Evolutionary conservation across 75 land plant species (phyloP).

Genomic region (Pseudotsuga menziesii): DNA sequence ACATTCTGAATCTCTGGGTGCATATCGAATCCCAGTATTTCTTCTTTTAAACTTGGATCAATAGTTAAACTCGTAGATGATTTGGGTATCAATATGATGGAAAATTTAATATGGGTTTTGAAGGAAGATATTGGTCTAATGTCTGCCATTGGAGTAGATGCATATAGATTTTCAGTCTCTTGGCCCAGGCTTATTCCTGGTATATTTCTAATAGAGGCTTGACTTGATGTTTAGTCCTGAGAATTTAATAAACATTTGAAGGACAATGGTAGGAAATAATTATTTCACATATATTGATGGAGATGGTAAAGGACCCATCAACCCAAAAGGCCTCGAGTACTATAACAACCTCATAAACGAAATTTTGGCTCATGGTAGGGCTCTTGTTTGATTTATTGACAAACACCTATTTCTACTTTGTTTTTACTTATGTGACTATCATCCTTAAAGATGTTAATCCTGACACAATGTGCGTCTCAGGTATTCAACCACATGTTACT

Average conservation of each 20-base stretch:
- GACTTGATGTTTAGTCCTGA: background rate
- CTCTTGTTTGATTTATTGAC: background rate
- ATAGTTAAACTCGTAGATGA: background rate
- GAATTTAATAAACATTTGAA: background rate
- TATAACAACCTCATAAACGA: slow-evolving; percentile 31
- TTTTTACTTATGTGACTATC: background rate
- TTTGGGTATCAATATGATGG: background rate
- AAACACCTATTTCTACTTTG: background rate
- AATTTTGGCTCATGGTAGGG: slow-evolving; percentile 15
- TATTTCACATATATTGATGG: background rate
- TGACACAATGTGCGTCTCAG: slow-evolving; percentile 3
- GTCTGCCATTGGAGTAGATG: slow-evolving; percentile 40
- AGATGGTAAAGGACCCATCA: slow-evolving; percentile 29
- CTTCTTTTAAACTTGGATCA: background rate
- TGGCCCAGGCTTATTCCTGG: slow-evolving; percentile 54
- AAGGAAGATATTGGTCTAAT: slow-evolving; percentile 49
- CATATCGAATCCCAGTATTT: background rate
- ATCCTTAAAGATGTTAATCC: background rate
- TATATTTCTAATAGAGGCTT: slow-evolving; percentile 1
- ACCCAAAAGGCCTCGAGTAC: slow-evolving; percentile 22
- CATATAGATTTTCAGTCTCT: slow-evolving; percentile 51
- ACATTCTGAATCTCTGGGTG: too few species aligned
- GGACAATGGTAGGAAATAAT: background rate
- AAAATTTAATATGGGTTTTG: background rate
- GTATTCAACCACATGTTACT: slow-evolving; percentile 38